Evolutionary conservation across 2,329 filamentous ascomycete species (phyloP), one percentile per base, ranked within the genome.

Genomic region (Penicillium vulpinum): DNA sequence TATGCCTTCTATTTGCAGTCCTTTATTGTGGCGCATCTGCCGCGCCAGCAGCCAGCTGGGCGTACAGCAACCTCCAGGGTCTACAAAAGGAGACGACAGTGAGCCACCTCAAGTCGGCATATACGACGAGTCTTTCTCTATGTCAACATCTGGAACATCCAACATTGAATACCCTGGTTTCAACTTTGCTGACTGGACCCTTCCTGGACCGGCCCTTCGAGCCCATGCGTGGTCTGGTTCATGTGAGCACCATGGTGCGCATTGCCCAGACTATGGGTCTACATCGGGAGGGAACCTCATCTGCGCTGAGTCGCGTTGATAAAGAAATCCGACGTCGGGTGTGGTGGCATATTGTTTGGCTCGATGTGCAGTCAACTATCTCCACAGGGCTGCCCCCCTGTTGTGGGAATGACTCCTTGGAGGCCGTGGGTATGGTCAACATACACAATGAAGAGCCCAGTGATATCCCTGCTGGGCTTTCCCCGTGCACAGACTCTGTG

Each of bases 271-370:
- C 28, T 21, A 45, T 45, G 43, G 43, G 43, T 15, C 31, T 45
- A 16, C 43, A 45, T 21, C 28, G 43, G 18, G 43, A 45, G n/a
- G 26, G 28, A 31, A 29, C 18, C 16, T 22, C 26, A 18, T 45
- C 43, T 31, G n/a, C 28, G 43, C 18, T 45, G 43, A 45, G 43
- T 45, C 5, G 54, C 44, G 3, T 60, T 52, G 41, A 55, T 28
- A 58, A 56, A 49, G 46, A 49, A 49, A 49, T 38, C 4, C 33
- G 46, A 9, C 53, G 62, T 15, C 52, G 54, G 9, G 29, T 62
- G 10, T 67, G 64, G 63, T 65, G 62, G 60, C 61, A 63, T 18
- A 47, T 67, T 26, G 43, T 65, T 35, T 66, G 55, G 61, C 18
- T 67, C 8, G 64, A 67, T 52, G 45, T 66, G 8, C 64, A 65